phyloP scores from a whole-genome alignment of 2,329 filamentous ascomycete genomes.

The Mariannaea sp. region DNA sequence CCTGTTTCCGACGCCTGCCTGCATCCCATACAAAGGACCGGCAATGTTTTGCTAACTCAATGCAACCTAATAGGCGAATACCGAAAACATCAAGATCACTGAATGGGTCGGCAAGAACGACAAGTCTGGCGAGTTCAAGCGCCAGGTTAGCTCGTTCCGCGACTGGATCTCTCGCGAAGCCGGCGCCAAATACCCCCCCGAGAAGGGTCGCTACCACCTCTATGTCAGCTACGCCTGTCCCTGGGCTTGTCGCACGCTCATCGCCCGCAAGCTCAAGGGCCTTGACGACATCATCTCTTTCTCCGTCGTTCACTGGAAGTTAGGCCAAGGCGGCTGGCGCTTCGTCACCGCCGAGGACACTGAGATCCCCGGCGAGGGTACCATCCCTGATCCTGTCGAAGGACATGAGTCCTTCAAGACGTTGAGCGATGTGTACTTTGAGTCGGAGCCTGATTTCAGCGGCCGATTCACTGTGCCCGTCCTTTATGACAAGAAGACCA shows the following conservation, averaged over 20 bases:
- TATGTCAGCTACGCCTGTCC: constrained; percentile 95
- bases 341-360: constrained; percentile 70
- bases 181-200: constrained; percentile 77
- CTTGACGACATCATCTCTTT: constrained; percentile 80
- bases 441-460: constrained; percentile 69
- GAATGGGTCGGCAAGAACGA: constrained; percentile 82
- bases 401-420: constrained; percentile 71
- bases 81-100: constrained; percentile 62
- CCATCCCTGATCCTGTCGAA: constrained; percentile 69
- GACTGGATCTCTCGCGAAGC: constrained; percentile 75
- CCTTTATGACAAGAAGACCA: constrained; percentile 77
- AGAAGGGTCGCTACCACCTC: constrained; percentile 91
- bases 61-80: constrained; percentile 25
- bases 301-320: constrained; percentile 92
- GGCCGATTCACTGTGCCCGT: constrained; percentile 89
- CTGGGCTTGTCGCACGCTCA: constrained; percentile 89
- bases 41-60: constrained; percentile 18
- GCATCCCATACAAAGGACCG: background rate
- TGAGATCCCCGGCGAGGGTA: constrained; percentile 62
- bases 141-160: constrained; percentile 81
- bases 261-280: constrained; percentile 88
- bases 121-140: constrained; percentile 89
- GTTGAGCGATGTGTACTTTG: constrained; percentile 80
- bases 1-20: background rate
- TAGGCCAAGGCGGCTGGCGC: constrained; percentile 76